Conservation (phyloP, 2,329 filamentous ascomycete genomes). For the Mycocentrospora acerina region DNA sequence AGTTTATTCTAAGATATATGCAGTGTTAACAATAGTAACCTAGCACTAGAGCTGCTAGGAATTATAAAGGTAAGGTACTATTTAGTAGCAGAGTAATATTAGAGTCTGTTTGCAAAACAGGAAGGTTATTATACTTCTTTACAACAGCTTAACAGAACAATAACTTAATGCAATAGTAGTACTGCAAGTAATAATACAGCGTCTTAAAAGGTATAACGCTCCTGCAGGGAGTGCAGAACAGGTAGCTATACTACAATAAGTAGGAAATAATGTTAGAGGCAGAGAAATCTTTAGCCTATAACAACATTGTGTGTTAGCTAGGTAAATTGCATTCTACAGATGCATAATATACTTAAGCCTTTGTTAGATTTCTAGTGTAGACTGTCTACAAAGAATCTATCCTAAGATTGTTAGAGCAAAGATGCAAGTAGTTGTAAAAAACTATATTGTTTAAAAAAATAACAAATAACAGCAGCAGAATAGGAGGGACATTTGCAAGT, state of each 20-base stretch:
- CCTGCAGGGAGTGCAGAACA: conserved; percentile 1
- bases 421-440: too few relatives aligned
- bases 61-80: not conserved
- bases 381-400: too few relatives aligned
- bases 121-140: conserved; percentile 1
- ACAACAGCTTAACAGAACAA: not conserved
- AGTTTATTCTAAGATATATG: not conserved
- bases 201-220: conserved; percentile 3
- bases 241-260: not conserved
- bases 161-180: not conserved
- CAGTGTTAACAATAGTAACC: conserved; percentile 2
- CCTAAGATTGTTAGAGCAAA: too few relatives aligned
- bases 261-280: not conserved
- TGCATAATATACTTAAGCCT: too few relatives aligned
- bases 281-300: too few relatives aligned
- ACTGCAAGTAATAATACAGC: not conserved
- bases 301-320: too few relatives aligned
- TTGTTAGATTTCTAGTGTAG: conserved; percentile 1
- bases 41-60: not conserved
- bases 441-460: too few relatives aligned
- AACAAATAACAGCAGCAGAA: too few relatives aligned
- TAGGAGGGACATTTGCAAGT: not conserved
- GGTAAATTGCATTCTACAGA: too few relatives aligned
- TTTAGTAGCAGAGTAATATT: not conserved
- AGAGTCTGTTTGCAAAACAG: conserved; percentile 1